Conservation (phyloP, 1,284 basidiomycete species). For the Grifola frondosa region DNA sequence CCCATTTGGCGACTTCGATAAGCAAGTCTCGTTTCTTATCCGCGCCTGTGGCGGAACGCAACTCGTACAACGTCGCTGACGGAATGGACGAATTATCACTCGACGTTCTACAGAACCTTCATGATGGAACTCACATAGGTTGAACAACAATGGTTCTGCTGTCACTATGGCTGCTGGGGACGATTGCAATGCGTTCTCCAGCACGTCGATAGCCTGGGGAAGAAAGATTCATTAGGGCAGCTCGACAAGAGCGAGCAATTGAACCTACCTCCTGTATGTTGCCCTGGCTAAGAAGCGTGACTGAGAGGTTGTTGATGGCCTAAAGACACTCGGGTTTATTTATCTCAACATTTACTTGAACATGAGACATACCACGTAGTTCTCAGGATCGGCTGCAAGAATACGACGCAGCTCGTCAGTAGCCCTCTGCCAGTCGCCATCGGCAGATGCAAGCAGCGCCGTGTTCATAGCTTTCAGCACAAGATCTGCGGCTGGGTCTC, state of each 20-base stretch:
- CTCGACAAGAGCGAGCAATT: background rate
- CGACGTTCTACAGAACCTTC: slow-evolving; percentile 1
- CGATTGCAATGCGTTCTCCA: slow-evolving; percentile 58
- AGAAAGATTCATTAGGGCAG: background rate
- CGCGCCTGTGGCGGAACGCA: slow-evolving; percentile 64
- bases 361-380: slow-evolving; percentile 52
- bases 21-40: slow-evolving; percentile 74
- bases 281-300: slow-evolving; percentile 67
- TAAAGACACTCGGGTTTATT: slow-evolving; percentile 25
- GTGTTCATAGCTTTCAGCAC: slow-evolving; percentile 56
- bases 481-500: slow-evolving; percentile 43
- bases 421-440: slow-evolving; percentile 67
- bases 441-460: slow-evolving; percentile 60
- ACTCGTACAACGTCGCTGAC: slow-evolving; percentile 78
- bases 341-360: background rate
- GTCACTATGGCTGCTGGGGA: slow-evolving; percentile 69
- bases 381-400: slow-evolving; percentile 50
- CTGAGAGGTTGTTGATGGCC: slow-evolving; percentile 79
- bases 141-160: slow-evolving; percentile 79
- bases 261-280: slow-evolving; percentile 62
- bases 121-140: slow-evolving; percentile 57
- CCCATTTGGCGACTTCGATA: slow-evolving; percentile 76
- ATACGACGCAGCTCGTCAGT: slow-evolving; percentile 43
- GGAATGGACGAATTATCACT: slow-evolving; percentile 5
- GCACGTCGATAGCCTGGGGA: slow-evolving; percentile 60